phyloP scores from a whole-genome alignment of 345 rosid species.

The Kandelia obovata region DNA sequence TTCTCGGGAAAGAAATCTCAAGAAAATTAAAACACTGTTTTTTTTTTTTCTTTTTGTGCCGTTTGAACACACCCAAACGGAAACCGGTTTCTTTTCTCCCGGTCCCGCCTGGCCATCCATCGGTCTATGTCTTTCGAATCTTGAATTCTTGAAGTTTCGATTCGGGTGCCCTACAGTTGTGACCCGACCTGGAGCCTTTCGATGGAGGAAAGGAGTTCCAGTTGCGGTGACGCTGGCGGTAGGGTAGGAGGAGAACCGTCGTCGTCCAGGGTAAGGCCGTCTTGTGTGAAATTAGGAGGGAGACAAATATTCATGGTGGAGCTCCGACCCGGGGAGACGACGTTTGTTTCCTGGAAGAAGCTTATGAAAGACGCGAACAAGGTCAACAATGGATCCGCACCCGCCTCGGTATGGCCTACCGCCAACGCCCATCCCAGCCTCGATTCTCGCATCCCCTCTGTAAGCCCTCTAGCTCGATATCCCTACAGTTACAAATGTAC shows the following conservation, averaged over 20 bases:
- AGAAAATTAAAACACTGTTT: slow-evolving; percentile 13
- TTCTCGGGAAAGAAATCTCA: slow-evolving; percentile 26
- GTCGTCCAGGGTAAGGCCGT: slow-evolving; percentile 41
- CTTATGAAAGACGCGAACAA: slow-evolving; percentile 65
- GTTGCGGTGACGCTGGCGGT: slow-evolving; percentile 27
- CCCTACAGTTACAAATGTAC: neutral
- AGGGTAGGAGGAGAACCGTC: slow-evolving; percentile 39
- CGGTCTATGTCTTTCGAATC: neutral
- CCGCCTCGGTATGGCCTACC: slow-evolving; percentile 43
- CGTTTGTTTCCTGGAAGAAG: slow-evolving; percentile 85
- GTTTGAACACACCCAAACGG: slow-evolving; percentile 23
- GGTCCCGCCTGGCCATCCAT: neutral
- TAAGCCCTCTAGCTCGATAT: slow-evolving; percentile 21
- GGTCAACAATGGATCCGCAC: slow-evolving; percentile 30
- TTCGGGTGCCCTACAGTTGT: slow-evolving; percentile 13
- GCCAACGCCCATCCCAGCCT: slow-evolving; percentile 46
- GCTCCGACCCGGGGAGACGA: slow-evolving; percentile 72
- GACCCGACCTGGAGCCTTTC: neutral
- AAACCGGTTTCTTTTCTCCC: slow-evolving; percentile 10
- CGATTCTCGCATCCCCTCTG: slow-evolving; percentile 54
- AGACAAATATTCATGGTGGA: slow-evolving; percentile 73
- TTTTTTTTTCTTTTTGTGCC: neutral
- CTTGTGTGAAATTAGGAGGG: slow-evolving; percentile 55
- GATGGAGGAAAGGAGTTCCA: slow-evolving; percentile 23
- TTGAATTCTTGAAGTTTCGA: slow-evolving; percentile 12